Percentiles rank a stretch among this genome's conserved stretches.
These are phyloP conservation scores for Curvularia eragrostidis DNA, from an alignment of 2,329 filamentous ascomycete species.

Conservation along the genomic window DNA sequence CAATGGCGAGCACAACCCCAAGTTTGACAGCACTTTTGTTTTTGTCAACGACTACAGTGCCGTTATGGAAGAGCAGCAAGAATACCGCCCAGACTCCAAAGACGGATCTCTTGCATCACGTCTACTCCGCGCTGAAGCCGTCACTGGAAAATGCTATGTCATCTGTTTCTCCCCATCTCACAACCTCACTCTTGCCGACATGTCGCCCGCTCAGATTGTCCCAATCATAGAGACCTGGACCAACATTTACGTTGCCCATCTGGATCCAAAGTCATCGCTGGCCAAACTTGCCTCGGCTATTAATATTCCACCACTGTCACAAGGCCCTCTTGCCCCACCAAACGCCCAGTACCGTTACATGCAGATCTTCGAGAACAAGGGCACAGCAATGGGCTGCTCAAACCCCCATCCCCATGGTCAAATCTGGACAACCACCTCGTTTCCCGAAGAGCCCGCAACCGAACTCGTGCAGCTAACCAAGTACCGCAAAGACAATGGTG, in stretches of 20 bases:
- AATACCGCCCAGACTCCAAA: constrained; percentile 67
- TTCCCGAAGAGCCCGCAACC: constrained; percentile 86
- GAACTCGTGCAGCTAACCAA: constrained; percentile 80
- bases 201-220: constrained; percentile 76
- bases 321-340: constrained; percentile 59
- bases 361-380: constrained; percentile 99
- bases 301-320: constrained; percentile 56
- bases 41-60: constrained; percentile 99
- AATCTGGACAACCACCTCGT: constrained; percentile 89
- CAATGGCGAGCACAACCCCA: constrained; percentile 83
- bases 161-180: constrained; percentile 92
- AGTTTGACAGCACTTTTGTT: constrained; percentile 85
- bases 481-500: constrained; percentile 75
- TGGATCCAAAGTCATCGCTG: constrained; percentile 75
- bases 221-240: constrained; percentile 92
- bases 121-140: constrained; percentile 81
- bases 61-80: constrained; percentile 89
- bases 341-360: constrained; percentile 88
- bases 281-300: constrained; percentile 55
- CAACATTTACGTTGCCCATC: constrained; percentile 81
- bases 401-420: constrained; percentile 98
- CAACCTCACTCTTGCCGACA: constrained; percentile 90
- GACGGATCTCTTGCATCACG: constrained; percentile 69
- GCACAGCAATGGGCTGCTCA: constrained; percentile 95
- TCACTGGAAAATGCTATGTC: constrained; percentile 96